phyloP scores from a whole-genome alignment of 2,329 filamentous ascomycete species.

The Waltergamsia citrina region DNA sequence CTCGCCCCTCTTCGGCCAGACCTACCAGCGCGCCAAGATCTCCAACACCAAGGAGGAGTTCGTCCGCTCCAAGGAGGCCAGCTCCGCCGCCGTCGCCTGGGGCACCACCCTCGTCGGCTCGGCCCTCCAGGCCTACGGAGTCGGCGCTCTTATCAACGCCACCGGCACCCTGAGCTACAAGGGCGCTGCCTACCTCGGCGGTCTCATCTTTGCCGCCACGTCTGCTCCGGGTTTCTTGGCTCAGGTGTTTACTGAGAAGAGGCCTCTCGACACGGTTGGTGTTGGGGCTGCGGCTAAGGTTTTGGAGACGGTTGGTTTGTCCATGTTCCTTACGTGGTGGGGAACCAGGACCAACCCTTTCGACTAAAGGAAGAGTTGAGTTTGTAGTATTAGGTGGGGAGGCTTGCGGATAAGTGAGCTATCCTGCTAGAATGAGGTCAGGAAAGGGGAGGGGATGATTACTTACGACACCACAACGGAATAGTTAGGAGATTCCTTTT shows the following conservation, averaged over 20 bases:
- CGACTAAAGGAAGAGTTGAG: slow-evolving; percentile 44
- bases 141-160: slow-evolving; percentile 85
- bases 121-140: slow-evolving; percentile 79
- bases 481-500: neutral
- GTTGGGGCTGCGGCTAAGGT: slow-evolving; percentile 76
- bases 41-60: slow-evolving; percentile 97
- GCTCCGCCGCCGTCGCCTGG: slow-evolving; percentile 79
- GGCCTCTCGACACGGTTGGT: slow-evolving; percentile 80
- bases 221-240: slow-evolving; percentile 83
- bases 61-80: slow-evolving; percentile 84
- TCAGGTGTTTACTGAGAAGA: slow-evolving; percentile 84
- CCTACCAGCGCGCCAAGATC: slow-evolving; percentile 84
- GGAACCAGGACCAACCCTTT: slow-evolving; percentile 92
- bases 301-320: slow-evolving; percentile 87
- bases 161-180: slow-evolving; percentile 95
- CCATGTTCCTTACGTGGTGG: slow-evolving; percentile 93
- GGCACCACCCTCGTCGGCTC: slow-evolving; percentile 85
- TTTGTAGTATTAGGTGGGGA: too few relatives aligned
- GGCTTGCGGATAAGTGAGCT: too few relatives aligned
- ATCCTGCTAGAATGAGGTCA: too few relatives aligned
- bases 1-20: slow-evolving; percentile 83
- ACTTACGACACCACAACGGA: too few relatives aligned
- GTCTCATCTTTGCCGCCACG: slow-evolving; percentile 83
- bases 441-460: too few relatives aligned
- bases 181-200: slow-evolving; percentile 88